Conservation (phyloP, 1,139 yeast genomes). For the Kodamaea sp. region DNA sequence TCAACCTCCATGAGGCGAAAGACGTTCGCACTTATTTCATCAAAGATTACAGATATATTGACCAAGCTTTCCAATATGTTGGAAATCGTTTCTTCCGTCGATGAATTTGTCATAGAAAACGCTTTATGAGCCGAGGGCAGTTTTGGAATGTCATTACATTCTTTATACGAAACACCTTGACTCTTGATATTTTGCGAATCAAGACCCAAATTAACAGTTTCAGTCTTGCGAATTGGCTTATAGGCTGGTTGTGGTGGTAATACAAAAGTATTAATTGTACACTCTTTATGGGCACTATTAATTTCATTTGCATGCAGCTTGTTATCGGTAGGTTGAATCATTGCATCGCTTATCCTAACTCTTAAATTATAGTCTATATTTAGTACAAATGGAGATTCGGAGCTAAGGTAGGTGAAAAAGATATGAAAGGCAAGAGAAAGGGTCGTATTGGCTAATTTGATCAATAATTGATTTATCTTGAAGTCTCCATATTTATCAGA, state of each 20-base stretch:
- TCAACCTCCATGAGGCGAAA: slow-evolving; percentile 66
- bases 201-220: too few relatives aligned
- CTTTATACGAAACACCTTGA: too few relatives aligned
- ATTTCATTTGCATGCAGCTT: too few relatives aligned
- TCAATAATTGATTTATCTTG: slow-evolving; percentile 28
- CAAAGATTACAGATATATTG: slow-evolving; percentile 35
- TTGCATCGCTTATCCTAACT: slow-evolving; percentile 36
- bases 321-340: neutral
- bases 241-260: too few relatives aligned
- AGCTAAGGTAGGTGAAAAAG: slow-evolving; percentile 63
- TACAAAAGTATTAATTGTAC: too few relatives aligned
- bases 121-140: too few relatives aligned
- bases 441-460: slow-evolving; percentile 47
- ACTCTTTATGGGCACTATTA: too few relatives aligned
- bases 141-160: too few relatives aligned
- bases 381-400: slow-evolving; percentile 66
- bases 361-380: slow-evolving; percentile 65
- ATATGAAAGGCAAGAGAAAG: slow-evolving; percentile 58
- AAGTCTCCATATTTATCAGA: slow-evolving; percentile 6
- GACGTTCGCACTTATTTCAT: slow-evolving; percentile 44
- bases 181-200: too few relatives aligned
- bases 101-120: too few relatives aligned
- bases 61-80: slow-evolving; percentile 30
- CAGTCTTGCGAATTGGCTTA: too few relatives aligned
- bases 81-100: slow-evolving; percentile 1